Conservation (phyloP, 495 filamentous ascomycete species). For the Geopyxis carbonaria region DNA sequence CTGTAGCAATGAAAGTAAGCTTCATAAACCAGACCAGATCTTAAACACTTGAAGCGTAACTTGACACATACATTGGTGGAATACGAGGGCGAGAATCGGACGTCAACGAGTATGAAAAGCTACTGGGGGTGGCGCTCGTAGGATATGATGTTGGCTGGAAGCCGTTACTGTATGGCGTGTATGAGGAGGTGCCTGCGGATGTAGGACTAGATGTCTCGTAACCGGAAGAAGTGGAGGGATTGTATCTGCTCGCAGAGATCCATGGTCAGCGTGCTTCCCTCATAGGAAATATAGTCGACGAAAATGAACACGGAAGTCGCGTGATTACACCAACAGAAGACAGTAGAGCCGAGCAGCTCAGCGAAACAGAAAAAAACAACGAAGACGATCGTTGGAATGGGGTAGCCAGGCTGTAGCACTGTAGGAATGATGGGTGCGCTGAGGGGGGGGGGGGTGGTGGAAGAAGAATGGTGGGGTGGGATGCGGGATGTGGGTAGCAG, state of each 20-base stretch:
- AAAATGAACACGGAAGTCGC: slow-evolving; percentile 14
- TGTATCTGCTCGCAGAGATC: slow-evolving; percentile 17
- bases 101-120: slow-evolving; percentile 17
- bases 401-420: neutral
- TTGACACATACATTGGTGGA: slow-evolving; percentile 23
- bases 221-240: slow-evolving; percentile 20
- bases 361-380: neutral
- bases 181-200: slow-evolving; percentile 21
- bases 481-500: slow-evolving; percentile 3
- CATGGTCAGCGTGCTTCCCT: slow-evolving; percentile 10
- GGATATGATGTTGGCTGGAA: slow-evolving; percentile 24
- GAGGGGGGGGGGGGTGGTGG: neutral
- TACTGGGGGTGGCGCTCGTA: slow-evolving; percentile 14
- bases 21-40: slow-evolving; percentile 9
- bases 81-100: slow-evolving; percentile 22
- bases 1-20: slow-evolving; percentile 19
- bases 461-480: slow-evolving; percentile 3
- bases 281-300: slow-evolving; percentile 15
- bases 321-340: slow-evolving; percentile 14
- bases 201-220: slow-evolving; percentile 25
- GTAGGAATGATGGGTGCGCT: neutral
- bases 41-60: neutral
- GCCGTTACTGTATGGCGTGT: slow-evolving; percentile 19
- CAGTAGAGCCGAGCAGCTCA: neutral
- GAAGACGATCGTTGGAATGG: neutral